Conservation (phyloP, 2,329 filamentous ascomycete genomes). For the Talaromyces islandicus region DNA sequence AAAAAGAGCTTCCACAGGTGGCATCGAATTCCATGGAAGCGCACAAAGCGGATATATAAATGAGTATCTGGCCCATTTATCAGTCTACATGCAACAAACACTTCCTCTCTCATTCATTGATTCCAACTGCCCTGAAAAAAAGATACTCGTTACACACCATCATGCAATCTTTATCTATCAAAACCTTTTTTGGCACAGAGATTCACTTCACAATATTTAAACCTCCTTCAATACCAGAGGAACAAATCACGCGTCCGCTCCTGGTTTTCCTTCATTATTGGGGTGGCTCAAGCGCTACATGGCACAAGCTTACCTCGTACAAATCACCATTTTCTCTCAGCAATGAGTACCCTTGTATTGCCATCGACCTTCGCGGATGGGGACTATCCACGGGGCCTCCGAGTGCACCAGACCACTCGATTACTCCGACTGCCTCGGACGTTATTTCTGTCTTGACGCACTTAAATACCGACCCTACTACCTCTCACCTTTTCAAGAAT, state of each 20-base stretch:
- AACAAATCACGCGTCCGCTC: conserved; percentile 11
- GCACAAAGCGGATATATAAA: background rate
- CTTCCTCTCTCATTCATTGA: background rate
- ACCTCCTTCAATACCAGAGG: background rate
- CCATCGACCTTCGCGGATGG: conserved; percentile 34
- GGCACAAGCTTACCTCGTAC: conserved; percentile 19
- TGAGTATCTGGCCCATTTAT: background rate
- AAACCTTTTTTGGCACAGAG: conserved; percentile 3
- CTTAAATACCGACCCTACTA: conserved; percentile 13
- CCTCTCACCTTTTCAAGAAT: conserved; percentile 16
- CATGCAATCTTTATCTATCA: conserved; percentile 2
- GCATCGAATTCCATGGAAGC: background rate
- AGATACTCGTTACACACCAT: background rate
- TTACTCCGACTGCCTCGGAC: conserved; percentile 16
- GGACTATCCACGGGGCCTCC: conserved; percentile 27
- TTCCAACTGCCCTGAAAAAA: background rate
- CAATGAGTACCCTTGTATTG: conserved; percentile 17
- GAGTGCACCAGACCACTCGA: conserved; percentile 19
- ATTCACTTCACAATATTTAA: conserved; percentile 13
- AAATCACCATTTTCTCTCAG: conserved; percentile 14
- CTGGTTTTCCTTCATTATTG: conserved; percentile 35
- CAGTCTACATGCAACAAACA: background rate
- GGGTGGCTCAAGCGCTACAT: conserved; percentile 32
- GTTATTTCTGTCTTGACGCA: conserved; percentile 9
- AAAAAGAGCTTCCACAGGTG: background rate